A percentile compares a stretch with the other conserved stretches of the same genome.
These are phyloP conservation scores for Croton setiger DNA, from an alignment of 441 rosid genomes.

Conservation along the genomic window DNA sequence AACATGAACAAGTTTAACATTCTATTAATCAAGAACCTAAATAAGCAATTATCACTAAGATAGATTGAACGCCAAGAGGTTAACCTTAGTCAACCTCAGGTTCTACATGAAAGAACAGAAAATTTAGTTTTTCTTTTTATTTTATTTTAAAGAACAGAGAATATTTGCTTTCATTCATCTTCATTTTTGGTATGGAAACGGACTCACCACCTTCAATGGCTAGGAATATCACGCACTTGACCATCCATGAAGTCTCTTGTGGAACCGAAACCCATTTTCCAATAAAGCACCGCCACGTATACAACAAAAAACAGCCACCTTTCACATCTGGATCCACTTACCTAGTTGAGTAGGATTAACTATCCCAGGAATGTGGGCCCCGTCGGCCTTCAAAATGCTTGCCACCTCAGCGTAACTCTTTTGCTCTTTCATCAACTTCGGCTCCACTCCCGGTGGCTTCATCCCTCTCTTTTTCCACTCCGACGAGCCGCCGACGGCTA, in stretches of 20 bases:
- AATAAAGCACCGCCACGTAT: slow-evolving; percentile 14
- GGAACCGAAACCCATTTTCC: not conserved
- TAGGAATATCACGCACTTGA: not conserved
- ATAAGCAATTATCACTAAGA: too few relatives aligned
- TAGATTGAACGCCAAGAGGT: too few relatives aligned
- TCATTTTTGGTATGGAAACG: not conserved
- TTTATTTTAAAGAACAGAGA: not conserved
- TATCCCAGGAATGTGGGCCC: slow-evolving; percentile 59
- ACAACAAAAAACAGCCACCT: not conserved
- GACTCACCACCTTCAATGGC: slow-evolving; percentile 20
- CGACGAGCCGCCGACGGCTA: slow-evolving; percentile 21
- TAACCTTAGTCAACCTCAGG: not conserved
- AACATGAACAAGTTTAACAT: too few relatives aligned
- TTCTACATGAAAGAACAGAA: not conserved
- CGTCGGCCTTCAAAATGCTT: slow-evolving; percentile 46
- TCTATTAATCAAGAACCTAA: too few relatives aligned
- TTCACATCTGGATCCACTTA: slow-evolving; percentile 64
- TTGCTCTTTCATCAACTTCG: slow-evolving; percentile 27
- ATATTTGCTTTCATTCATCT: not conserved
- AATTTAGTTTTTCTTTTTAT: not conserved
- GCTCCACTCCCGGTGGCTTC: slow-evolving; percentile 23
- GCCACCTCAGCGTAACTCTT: slow-evolving; percentile 60
- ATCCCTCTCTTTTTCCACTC: slow-evolving; percentile 23
- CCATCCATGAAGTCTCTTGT: not conserved
- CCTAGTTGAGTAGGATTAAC: slow-evolving; percentile 71